Percentiles rank a stretch among this genome's conserved stretches.
Conservation (phyloP, 305 asterid species). For the Fraxinus sp. region DNA sequence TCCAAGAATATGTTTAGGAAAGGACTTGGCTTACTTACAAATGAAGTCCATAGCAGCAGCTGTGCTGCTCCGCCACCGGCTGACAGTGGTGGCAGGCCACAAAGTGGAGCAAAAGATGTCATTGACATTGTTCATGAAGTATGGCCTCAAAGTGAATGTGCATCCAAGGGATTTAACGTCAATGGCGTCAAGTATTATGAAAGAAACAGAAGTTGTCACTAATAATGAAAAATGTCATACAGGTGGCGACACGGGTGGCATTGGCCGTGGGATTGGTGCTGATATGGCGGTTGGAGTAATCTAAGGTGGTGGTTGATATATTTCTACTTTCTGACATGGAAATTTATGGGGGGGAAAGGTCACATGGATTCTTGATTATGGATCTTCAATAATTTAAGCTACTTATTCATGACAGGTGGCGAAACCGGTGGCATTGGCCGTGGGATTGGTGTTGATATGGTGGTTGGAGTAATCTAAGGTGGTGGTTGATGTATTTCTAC, state of each 20-base stretch:
- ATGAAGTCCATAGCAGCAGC: conserved; percentile 93
- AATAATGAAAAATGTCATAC: conserved; percentile 5
- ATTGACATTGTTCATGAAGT: conserved; percentile 77
- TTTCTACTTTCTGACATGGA: no score
- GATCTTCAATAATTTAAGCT: no score
- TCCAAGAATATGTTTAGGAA: conserved; percentile 79
- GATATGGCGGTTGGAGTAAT: no score
- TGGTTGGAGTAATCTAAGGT: no score
- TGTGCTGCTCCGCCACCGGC: conserved; percentile 72
- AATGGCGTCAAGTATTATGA: conserved; percentile 27
- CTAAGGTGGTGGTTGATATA: no score
- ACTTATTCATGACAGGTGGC: no score
- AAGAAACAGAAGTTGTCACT: background rate
- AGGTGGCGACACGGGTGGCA: background rate
- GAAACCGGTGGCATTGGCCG: no score
- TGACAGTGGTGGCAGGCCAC: conserved; percentile 54
- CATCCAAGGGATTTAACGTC: conserved; percentile 49
- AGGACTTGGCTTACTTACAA: conserved; percentile 78
- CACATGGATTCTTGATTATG: no score
- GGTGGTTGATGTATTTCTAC: no score
- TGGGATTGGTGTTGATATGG: no score
- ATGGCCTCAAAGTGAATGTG: conserved; percentile 68
- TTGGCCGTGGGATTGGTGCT: background rate
- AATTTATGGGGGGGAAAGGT: no score
- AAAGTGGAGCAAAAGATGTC: conserved; percentile 91